Evolutionary conservation across 768 basidiomycete species (phyloP).

Genomic region (Trametes villosa): DNA sequence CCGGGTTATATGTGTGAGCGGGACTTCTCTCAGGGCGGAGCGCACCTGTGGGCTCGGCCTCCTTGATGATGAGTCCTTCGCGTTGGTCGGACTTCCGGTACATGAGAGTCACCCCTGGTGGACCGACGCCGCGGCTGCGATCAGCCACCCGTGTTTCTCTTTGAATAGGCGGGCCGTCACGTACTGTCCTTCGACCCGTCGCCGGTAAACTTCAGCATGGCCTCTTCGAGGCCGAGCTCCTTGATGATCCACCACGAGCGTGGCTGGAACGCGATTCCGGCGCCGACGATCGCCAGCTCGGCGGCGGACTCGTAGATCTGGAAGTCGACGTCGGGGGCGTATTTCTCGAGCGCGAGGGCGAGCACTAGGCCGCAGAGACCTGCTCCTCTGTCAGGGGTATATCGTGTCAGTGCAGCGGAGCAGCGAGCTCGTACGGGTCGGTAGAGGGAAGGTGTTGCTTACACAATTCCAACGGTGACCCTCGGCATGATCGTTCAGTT

Average conservation of each 20-base stretch:
- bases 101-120: not conserved
- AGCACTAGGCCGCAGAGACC: conserved; percentile 27
- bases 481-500: not conserved
- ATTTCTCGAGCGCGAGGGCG: conserved; percentile 21
- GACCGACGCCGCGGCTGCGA: not conserved
- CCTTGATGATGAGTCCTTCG: not conserved
- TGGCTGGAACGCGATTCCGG: conserved; percentile 22
- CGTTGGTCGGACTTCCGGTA: conserved; percentile 18
- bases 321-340: conserved; percentile 20
- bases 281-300: conserved; percentile 23
- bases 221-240: conserved; percentile 10
- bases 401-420: not conserved
- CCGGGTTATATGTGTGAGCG: not conserved
- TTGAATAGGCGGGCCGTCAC: not conserved
- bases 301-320: conserved; percentile 28
- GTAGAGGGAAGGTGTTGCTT: not conserved
- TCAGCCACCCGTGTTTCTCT: not conserved
- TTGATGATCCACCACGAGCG: conserved; percentile 18
- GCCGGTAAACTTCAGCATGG: not conserved
- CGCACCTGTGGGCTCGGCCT: not conserved
- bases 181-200: not conserved
- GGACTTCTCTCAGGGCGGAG: too few species aligned
- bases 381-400: conserved; percentile 16
- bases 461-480: not conserved
- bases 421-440: not conserved